Evolutionary conservation across 1,284 basidiomycete species (phyloP), one percentile per base, ranked within the genome.

Genomic region (Veloporphyrellus conicus): DNA sequence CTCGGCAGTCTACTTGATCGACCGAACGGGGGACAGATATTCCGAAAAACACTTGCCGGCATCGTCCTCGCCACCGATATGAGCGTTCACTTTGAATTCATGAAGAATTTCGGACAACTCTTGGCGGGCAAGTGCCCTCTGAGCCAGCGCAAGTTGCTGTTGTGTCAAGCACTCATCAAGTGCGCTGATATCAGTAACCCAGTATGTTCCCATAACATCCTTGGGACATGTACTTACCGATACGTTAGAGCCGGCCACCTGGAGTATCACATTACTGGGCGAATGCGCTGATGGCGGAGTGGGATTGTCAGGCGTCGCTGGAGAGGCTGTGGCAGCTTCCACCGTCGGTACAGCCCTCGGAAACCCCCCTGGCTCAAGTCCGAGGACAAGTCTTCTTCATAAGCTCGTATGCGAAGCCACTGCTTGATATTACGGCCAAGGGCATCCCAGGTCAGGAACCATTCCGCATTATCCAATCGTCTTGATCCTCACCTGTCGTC

Each of bases 161-260:
- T 93, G n/a, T 93, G 89, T 62, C 90, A 96, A 60, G 88, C 88
- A 4, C 72, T 97, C 43, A 86, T 97, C 68, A 97, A 97, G 68
- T 95, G 93, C 61, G 92, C 92, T 11, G 93, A 97, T 70, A 97
- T 97, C 62, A 93, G 90, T 64, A 97, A 97, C 67, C 93, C 93
- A 11, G 91, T 95, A 66, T 54, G 87, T 77, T 39, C 43, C 45
- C 35, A 38, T 37, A 34, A 39, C 38, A 12, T 52, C 23, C 2
- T 41, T 41, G 28, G 39, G 45, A 52, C 44, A 18, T n/a, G 11
- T 18, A 51, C 45, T 61, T 38, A 61, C 45, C 29, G 48, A 38
- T 45, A 47, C 29, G 16, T 16, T 60, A 94, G 91, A 85, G 87
- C 53, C 90, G 93, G n/a, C 93, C 93, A 1, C 90, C 92, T 54